Base-by-base conservation (phyloP, 73 alveolate species). In the Paramecium primaurelia region DNA sequence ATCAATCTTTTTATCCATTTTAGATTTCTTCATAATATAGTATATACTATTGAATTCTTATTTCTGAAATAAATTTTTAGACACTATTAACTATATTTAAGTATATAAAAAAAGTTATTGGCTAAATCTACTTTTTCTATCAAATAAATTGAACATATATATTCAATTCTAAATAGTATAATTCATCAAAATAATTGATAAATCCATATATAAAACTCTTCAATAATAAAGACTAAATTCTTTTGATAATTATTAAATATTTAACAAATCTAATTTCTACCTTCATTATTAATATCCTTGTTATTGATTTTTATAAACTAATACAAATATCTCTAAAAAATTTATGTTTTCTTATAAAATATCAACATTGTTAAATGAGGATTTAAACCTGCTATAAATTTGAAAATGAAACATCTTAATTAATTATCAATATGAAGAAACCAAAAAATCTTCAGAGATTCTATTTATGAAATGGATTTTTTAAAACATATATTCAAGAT, bases 121-220 rank as follows among this genome's bases (percentile, higher is more conserved):
- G 87, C 87, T 73, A 73, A 73, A 14, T 73, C 68, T 16, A 37
- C 28, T 73, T 73, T 73, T 36, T 34, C 87, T 73, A 73, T 37
- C 14, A 9, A 34, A 73, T 68, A 73, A 37, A 37, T 37, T 37
- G 38, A 73, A 20, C 87, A 73, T 2, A 9, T 22, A 22, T 2
- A n/a, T 37, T 73, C 9, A 73, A 12, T 14, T 73, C 68, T 30
- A 25, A 68, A 71, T 28, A 71, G 6, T 14, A 18, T 2, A 73
- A 26, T n/a, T 16, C 58, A 3, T 68, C 87, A 37, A 32, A 36
- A 30, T 73, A 73, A 37, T 37, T 37, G 3, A 73, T 37, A 20
- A 34, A 73, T 4, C 64, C 64, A 73, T 73, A 73, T 8, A 30
- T 20, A 14, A 9, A 73, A 12, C 18, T 73, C 60, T 34, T 37